Evolutionary conservation across 177 flowering plant genomes (phyloP).

Genomic region (Vitis hybrid): DNA sequence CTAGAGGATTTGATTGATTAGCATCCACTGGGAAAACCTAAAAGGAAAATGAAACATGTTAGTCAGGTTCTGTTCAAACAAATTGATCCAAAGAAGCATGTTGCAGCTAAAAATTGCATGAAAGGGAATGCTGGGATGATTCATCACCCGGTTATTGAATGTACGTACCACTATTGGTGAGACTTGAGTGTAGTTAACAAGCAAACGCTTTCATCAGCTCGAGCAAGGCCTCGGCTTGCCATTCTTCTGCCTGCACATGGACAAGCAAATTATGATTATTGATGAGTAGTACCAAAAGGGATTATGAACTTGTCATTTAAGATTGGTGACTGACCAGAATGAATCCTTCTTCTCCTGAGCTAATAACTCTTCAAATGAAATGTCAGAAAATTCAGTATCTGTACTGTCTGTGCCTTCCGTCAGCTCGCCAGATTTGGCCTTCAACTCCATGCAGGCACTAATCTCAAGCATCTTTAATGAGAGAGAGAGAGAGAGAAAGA

Average conservation of each 20-base stretch:
- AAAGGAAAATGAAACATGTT: not conserved
- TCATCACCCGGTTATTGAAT: slow-evolving; percentile 8
- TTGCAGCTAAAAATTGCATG: slow-evolving; percentile 10
- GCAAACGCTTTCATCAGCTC: slow-evolving; percentile 18
- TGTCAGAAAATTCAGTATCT: slow-evolving; percentile 51
- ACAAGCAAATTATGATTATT: slow-evolving; percentile 1
- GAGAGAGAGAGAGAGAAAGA: slow-evolving; percentile 1
- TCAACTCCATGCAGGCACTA: slow-evolving; percentile 56
- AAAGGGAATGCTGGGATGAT: slow-evolving; percentile 5
- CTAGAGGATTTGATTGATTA: not conserved
- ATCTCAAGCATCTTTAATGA: slow-evolving; percentile 67
- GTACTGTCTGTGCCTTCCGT: slow-evolving; percentile 37
- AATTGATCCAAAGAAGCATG: slow-evolving; percentile 2
- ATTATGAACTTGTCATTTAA: not conserved
- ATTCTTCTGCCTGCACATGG: slow-evolving; percentile 49
- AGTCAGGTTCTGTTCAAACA: not conserved
- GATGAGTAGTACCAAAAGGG: not conserved
- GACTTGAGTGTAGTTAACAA: slow-evolving; percentile 16
- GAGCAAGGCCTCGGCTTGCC: slow-evolving; percentile 43
- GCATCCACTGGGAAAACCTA: not conserved
- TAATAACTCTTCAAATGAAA: slow-evolving; percentile 80
- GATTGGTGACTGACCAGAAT: slow-evolving; percentile 53
- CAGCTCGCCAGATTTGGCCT: slow-evolving; percentile 41
- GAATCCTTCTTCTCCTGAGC: slow-evolving; percentile 86
- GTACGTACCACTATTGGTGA: slow-evolving; percentile 17